These are phyloP conservation scores for Yamagishiella unicocca DNA, from an alignment of 139 green algal species.

Conservation along the genomic window DNA sequence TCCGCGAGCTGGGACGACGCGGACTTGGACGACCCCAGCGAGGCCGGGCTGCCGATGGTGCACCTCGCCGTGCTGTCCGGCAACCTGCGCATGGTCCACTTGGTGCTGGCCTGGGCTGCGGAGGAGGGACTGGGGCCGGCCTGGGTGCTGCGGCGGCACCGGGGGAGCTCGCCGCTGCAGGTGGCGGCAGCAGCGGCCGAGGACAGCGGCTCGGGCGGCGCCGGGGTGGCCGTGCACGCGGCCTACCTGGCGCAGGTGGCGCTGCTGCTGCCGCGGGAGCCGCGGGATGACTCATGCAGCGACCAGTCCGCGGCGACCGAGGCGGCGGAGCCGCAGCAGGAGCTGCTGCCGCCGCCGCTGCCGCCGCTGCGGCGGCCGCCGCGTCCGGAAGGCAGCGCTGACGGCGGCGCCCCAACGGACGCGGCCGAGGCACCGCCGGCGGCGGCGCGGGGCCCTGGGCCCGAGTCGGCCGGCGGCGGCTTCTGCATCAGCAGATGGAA, in stretches of 20 bases:
- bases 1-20: neutral
- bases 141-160: constrained; percentile 4
- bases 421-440: no score
- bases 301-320: neutral
- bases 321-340: neutral
- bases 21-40: neutral
- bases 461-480: no score
- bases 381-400: no score
- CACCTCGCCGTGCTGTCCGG: constrained; percentile 9
- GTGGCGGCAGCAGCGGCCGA: neutral
- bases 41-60: constrained; percentile 1
- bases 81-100: neutral
- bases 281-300: neutral
- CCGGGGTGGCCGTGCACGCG: neutral
- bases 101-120: neutral
- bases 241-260: neutral
- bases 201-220: neutral
- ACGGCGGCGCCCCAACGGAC: no score
- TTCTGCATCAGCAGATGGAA: no score
- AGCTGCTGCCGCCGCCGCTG: neutral
- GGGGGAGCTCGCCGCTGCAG: neutral
- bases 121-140: neutral
- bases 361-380: neutral
- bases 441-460: no score
- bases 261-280: constrained; percentile 6